phyloP scores from a whole-genome alignment of 768 basidiomycete genomes.

The Cystobasidium ongulense region DNA sequence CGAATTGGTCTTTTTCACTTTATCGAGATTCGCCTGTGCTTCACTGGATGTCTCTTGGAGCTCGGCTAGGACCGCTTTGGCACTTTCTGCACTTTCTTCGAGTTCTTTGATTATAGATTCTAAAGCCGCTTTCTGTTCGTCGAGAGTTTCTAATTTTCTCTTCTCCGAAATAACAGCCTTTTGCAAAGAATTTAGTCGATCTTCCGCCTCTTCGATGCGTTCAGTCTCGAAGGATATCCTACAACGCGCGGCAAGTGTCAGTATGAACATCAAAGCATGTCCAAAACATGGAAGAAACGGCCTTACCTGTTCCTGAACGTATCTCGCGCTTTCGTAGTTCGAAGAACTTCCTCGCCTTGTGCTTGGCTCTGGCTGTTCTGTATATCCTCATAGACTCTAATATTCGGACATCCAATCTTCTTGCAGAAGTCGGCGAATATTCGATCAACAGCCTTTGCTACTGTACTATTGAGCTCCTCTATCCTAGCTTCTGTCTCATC shows the following conservation, averaged over 20 bases:
- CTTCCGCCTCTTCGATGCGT: constrained; percentile 46
- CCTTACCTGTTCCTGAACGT: constrained; percentile 71
- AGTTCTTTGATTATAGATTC: constrained; percentile 59
- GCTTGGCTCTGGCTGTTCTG: constrained; percentile 81
- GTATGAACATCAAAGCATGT: neutral
- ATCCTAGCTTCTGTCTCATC: constrained; percentile 57
- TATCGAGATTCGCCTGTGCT: constrained; percentile 50
- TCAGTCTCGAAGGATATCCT: constrained; percentile 77
- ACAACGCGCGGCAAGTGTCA: constrained; percentile 1
- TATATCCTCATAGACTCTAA: constrained; percentile 87
- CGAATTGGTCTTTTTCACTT: constrained; percentile 59
- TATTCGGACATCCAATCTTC: constrained; percentile 66
- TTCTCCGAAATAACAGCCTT: constrained; percentile 27
- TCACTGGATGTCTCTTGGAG: constrained; percentile 39
- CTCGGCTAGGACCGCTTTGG: constrained; percentile 18
- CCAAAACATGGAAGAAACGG: neutral
- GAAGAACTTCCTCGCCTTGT: constrained; percentile 71
- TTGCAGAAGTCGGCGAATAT: constrained; percentile 71
- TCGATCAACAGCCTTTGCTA: constrained; percentile 71
- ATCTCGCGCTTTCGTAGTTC: constrained; percentile 74
- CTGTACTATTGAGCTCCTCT: constrained; percentile 43
- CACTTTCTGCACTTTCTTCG: constrained; percentile 51
- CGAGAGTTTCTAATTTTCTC: constrained; percentile 24
- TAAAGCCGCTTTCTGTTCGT: constrained; percentile 44
- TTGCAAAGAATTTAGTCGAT: constrained; percentile 29